These are phyloP conservation scores for Paraconiothyrium brasiliense DNA, from an alignment of 2,329 filamentous ascomycete species.

Conservation along the genomic window DNA sequence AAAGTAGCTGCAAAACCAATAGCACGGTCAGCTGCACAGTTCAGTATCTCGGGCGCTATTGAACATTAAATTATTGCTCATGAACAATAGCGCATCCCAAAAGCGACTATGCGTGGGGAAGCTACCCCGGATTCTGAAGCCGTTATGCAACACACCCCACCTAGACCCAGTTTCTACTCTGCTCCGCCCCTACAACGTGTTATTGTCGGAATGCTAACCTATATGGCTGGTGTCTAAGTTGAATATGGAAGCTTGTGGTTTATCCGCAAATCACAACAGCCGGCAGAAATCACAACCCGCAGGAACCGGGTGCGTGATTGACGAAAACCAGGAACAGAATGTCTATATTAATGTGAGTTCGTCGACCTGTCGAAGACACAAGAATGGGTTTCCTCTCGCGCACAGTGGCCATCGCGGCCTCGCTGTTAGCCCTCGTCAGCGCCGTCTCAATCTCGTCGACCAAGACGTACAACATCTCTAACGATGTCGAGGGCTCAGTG, in stretches of 20 bases:
- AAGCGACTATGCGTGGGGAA: not conserved
- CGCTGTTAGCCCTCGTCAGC: slow-evolving; percentile 24
- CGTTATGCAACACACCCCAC: slow-evolving; percentile 2
- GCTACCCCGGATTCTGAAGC: slow-evolving; percentile 11
- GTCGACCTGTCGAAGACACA: not conserved
- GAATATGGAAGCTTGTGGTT: slow-evolving; percentile 12
- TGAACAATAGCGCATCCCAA: not conserved
- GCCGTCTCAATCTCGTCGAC: slow-evolving; percentile 39
- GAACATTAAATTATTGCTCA: not conserved
- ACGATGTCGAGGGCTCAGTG: slow-evolving; percentile 46
- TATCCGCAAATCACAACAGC: slow-evolving; percentile 22
- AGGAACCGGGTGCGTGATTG: not conserved
- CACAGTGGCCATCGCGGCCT: slow-evolving; percentile 20
- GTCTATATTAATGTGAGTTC: not conserved
- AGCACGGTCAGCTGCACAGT: not conserved
- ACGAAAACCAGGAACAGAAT: not conserved
- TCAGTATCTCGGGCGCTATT: not conserved
- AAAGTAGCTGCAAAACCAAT: not conserved
- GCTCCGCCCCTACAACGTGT: not conserved
- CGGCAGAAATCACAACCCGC: slow-evolving; percentile 12
- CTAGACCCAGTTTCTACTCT: not conserved
- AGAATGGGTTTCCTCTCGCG: slow-evolving; percentile 31
- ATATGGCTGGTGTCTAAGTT: not conserved
- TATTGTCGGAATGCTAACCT: not conserved
- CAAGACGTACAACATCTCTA: slow-evolving; percentile 41